Evolutionary conservation across 1,284 basidiomycete species (phyloP), one percentile per base, ranked within the genome.

Genomic region (Afroboletus lepidellus): DNA sequence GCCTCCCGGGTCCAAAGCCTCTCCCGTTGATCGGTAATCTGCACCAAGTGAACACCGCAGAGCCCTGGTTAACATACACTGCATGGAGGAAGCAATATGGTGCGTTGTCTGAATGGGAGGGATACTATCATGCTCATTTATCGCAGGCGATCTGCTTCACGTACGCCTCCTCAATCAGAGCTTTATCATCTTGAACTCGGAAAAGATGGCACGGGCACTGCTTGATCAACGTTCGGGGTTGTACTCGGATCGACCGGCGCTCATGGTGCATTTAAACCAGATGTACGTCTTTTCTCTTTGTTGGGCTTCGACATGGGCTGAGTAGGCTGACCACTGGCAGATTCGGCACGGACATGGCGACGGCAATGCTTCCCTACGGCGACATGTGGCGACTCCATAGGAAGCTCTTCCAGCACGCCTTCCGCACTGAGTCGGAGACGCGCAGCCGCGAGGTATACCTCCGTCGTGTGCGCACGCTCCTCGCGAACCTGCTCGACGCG

Each of bases 381-480:
- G 56, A 63, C 25, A 53, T 54, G 34, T 65, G 58, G 54, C 55
- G 51, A 41, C 55, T 61, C 5, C 63, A 68, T 30, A 48, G 64
- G 30, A 68, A 61, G 42, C 41, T 68, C 30, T 63, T 65, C 39
- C 62, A 61, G n/a, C 60, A 60, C 12, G 60, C 60, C 20, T 48
- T 65, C 13, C 57, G 50, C 12, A 20, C 45, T 8, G 62, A 67
- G 16, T 51, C 62, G 8, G 60, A 55, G 41, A 23, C 29, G 11
- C 53, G 49, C 24, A 42, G 44, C 34, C 50, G 59, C 15, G 44
- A 54, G 21, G 54, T 61, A 8, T 61, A 67, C 48, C 23, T 58
- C 39, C 53, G 16, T 33, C 60, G 57, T 27, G 55, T 46, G 7
- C 57, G 41, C 21, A 47, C 46, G 24, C 64, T 64, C 21, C 51